These are phyloP conservation scores for Musa balbisiana DNA, from an alignment of 202 grass and related monocot species.

Conservation along the genomic window DNA sequence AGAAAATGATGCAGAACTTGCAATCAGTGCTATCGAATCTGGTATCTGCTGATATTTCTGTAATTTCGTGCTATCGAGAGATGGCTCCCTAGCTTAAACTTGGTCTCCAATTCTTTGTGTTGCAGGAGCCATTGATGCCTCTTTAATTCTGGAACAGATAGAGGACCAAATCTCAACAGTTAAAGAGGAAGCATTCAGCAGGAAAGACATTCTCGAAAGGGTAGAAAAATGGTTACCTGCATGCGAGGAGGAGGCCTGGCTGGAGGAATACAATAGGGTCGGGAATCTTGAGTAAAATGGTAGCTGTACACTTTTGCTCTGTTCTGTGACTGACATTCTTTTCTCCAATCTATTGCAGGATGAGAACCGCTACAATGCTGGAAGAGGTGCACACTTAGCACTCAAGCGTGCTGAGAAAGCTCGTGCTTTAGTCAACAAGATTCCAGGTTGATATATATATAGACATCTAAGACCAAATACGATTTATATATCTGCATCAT, in stretches of 20 bases:
- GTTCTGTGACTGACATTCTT: background rate
- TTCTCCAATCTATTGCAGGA: constrained; percentile 39
- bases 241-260: constrained; percentile 81
- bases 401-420: constrained; percentile 87
- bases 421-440: constrained; percentile 67
- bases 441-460: constrained; percentile 38
- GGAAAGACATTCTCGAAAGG: constrained; percentile 82
- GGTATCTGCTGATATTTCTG: constrained; percentile 19
- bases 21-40: constrained; percentile 36
- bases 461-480: background rate
- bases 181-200: constrained; percentile 75
- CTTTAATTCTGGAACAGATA: constrained; percentile 47
- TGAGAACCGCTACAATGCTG: constrained; percentile 77
- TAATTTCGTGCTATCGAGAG: background rate
- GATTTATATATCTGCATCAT: background rate
- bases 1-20: constrained; percentile 7
- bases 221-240: constrained; percentile 65
- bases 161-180: constrained; percentile 59
- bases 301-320: background rate
- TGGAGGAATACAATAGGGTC: constrained; percentile 81
- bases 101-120: background rate
- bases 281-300: background rate
- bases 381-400: constrained; percentile 64
- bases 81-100: background rate
- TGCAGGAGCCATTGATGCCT: constrained; percentile 39